phyloP scores from a whole-genome alignment of 2,329 filamentous ascomycete genomes.

The Aspergillus quadricinctus region DNA sequence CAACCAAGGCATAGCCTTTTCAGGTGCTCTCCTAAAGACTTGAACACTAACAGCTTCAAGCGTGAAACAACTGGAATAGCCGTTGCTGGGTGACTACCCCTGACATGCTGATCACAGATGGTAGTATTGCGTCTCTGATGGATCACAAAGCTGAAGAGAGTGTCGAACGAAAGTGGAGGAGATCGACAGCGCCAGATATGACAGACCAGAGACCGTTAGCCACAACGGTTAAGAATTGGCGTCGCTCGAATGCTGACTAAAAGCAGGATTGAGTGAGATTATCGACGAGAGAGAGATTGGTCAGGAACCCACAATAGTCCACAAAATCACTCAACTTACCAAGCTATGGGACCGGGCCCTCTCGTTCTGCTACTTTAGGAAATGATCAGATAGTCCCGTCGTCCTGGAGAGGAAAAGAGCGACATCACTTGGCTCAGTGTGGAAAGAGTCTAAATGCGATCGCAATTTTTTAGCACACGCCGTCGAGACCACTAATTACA shows the following conservation, averaged over 20 bases:
- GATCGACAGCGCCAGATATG: slow-evolving; percentile 15
- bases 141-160: slow-evolving; percentile 6
- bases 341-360: slow-evolving; percentile 12
- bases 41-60: neutral
- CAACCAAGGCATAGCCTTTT: neutral
- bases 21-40: neutral
- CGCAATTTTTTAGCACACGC: slow-evolving; percentile 18
- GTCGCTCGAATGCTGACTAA: slow-evolving; percentile 4
- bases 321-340: neutral
- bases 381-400: slow-evolving; percentile 23
- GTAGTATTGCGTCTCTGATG: slow-evolving; percentile 1
- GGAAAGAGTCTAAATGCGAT: slow-evolving; percentile 28
- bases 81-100: neutral
- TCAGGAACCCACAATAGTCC: neutral
- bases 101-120: slow-evolving; percentile 3
- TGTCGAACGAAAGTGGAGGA: slow-evolving; percentile 8
- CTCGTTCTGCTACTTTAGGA: slow-evolving; percentile 18
- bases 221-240: slow-evolving; percentile 9
- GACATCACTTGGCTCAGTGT: slow-evolving; percentile 19
- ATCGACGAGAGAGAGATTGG: neutral
- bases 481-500: neutral
- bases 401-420: slow-evolving; percentile 18
- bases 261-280: neutral
- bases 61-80: neutral
- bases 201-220: slow-evolving; percentile 13